Conservation (phyloP, 2,329 filamentous ascomycete species). For the Erysiphe neolycopersici region DNA sequence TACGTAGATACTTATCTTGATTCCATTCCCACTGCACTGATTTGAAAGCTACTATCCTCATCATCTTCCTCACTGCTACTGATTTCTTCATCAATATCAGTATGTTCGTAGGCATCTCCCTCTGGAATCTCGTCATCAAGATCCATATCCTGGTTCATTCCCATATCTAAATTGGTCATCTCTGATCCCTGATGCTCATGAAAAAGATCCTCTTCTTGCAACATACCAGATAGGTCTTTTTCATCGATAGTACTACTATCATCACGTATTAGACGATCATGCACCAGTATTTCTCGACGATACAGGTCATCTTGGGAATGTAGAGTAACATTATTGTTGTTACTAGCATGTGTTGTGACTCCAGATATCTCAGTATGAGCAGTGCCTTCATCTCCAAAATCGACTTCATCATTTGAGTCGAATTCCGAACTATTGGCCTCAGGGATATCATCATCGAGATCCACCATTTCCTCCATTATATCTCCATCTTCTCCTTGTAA, state of each 20-base stretch:
- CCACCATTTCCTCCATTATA: slow-evolving; percentile 23
- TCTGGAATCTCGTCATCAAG: slow-evolving; percentile 47
- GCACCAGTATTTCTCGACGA: background rate
- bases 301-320: background rate
- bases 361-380: slow-evolving; percentile 3
- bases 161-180: slow-evolving; percentile 13
- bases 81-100: slow-evolving; percentile 42
- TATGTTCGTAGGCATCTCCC: slow-evolving; percentile 44
- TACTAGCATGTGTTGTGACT: background rate
- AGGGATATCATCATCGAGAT: slow-evolving; percentile 50
- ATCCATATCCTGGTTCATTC: slow-evolving; percentile 36
- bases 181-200: slow-evolving; percentile 7
- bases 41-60: slow-evolving; percentile 3
- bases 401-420: slow-evolving; percentile 15
- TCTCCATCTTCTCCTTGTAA: slow-evolving; percentile 13
- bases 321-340: too few relatives aligned
- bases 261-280: background rate
- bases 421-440: slow-evolving; percentile 23
- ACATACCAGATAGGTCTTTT: slow-evolving; percentile 28
- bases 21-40: too few relatives aligned
- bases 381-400: slow-evolving; percentile 16
- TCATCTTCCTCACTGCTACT: slow-evolving; percentile 20
- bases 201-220: slow-evolving; percentile 33
- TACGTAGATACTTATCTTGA: too few relatives aligned
- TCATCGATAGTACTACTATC: background rate